Evolutionary conservation across 306 rosid species (phyloP), one percentile per base, ranked within the genome.

Genomic region (Potentilla sterilis): DNA sequence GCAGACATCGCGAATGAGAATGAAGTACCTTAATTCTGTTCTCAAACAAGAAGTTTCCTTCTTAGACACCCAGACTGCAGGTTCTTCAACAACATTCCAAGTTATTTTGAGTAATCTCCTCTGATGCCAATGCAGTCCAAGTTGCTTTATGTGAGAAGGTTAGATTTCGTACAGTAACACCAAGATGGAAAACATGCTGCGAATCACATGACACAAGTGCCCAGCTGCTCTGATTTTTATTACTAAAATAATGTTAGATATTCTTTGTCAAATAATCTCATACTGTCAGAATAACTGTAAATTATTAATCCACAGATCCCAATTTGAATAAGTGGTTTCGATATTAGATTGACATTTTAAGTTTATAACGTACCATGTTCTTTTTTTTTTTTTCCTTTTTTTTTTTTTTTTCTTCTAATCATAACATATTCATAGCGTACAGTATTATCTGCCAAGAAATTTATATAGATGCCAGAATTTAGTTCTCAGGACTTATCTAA

Each of bases 21-120:
- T 84, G 81, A 90, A 91, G 71, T 94, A 87, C 79, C 75, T 94
- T 67, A 94, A 86, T 86, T 85, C 98, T 49, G 95, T 91, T 34
- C 97, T 94, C 49, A 83, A 92, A 87, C 96, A 90, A 88, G 97
- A 94, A 79, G 97, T 90, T 69, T 86, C 91, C 43, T 91, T 88
- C 89, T 94, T 87, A 80, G 98, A 94, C 70, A 87, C 85, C 5
- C 96, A 88, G 22, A 75, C 84, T 32, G 83, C 83, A 61, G 90
- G 93, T 75, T 75, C 96, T 85, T 90, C 95, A 72, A 94, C 91
- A 49, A 86, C 93, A 64, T 86, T 77, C 83, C 89, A 91, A 84
- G 97, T 91, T 66, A 90, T 90, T 77, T 86, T 86, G 95, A 4
- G 88, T 91, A 81, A 82, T 94, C 40, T 87, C 97, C 67, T 88